Percentiles rank a stretch among this genome's conserved stretches.
phyloP scores from a whole-genome alignment of 2,329 filamentous ascomycete genomes.

The Nemania diffusa region DNA sequence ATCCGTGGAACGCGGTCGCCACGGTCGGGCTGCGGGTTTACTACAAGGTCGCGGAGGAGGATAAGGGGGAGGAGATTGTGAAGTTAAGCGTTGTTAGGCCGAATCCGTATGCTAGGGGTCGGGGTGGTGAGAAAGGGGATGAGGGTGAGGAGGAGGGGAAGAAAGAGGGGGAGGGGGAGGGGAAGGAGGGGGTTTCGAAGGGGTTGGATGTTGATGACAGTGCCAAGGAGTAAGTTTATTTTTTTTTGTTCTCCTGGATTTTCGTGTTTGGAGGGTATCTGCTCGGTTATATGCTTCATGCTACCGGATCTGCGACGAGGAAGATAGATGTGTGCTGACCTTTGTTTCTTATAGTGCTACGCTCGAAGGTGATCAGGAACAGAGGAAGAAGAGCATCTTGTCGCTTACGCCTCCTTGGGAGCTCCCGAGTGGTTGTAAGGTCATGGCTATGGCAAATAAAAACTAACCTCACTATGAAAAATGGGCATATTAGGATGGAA shows the following conservation, averaged over 20 bases:
- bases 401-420: constrained; percentile 32
- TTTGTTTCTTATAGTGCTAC: constrained; percentile 38
- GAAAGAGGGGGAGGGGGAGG: constrained; percentile 41
- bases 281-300: neutral
- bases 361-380: constrained; percentile 44
- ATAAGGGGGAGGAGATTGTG: constrained; percentile 50
- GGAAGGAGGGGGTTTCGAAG: constrained; percentile 51
- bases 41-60: constrained; percentile 56
- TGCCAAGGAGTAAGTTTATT: constrained; percentile 44
- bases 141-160: constrained; percentile 42
- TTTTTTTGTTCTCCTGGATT: neutral
- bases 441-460: neutral
- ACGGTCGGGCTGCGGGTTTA: constrained; percentile 71
- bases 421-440: neutral
- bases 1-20: constrained; percentile 72
- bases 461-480: neutral
- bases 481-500: neutral
- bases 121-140: constrained; percentile 40
- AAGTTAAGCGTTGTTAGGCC: constrained; percentile 55
- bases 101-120: constrained; percentile 47
- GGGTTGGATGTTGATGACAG: constrained; percentile 53
- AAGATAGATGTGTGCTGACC: constrained; percentile 1
- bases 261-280: neutral
- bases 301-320: neutral
- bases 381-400: constrained; percentile 48